Percentiles rank a stretch among this genome's conserved stretches.
These are phyloP conservation scores for Leucocoprinus birnbaumii DNA, from an alignment of 768 basidiomycete species.

Conservation along the genomic window DNA sequence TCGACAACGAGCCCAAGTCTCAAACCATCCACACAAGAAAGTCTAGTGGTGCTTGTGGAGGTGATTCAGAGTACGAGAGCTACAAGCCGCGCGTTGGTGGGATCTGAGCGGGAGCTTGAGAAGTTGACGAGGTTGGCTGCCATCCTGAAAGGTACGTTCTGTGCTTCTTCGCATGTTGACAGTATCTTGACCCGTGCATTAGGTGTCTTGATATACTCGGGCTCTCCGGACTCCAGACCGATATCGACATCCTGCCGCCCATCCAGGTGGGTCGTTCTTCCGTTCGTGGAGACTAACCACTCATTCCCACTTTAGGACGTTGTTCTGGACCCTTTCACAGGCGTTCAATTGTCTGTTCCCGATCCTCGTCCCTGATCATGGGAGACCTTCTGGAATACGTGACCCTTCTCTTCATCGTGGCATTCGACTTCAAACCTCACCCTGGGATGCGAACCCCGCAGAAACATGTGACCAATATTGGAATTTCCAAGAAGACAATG, in stretches of 20 bases:
- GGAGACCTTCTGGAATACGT: constrained; percentile 82
- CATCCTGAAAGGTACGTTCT: constrained; percentile 67
- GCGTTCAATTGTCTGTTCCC: constrained; percentile 59
- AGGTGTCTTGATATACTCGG: constrained; percentile 78
- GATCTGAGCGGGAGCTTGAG: constrained; percentile 63
- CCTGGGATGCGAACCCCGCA: constrained; percentile 41
- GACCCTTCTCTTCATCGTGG: constrained; percentile 83
- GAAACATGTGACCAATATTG: constrained; percentile 85
- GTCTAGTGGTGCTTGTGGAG: constrained; percentile 77
- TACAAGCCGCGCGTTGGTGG: constrained; percentile 43
- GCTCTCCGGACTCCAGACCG: constrained; percentile 87
- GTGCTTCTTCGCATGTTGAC: not conserved
- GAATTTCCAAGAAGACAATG: constrained; percentile 85
- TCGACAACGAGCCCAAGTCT: constrained; percentile 14
- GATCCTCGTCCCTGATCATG: constrained; percentile 72
- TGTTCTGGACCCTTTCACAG: constrained; percentile 67
- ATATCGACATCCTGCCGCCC: constrained; percentile 78
- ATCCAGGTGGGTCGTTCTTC: constrained; percentile 56
- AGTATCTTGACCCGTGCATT: not conserved
- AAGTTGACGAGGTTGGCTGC: constrained; percentile 67
- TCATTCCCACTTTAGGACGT: constrained; percentile 61
- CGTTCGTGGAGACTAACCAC: no score
- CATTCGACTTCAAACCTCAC: constrained; percentile 54
- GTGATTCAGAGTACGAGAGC: constrained; percentile 60
- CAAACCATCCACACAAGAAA: constrained; percentile 77